Percentiles rank a stretch among this genome's conserved stretches.
These are phyloP conservation scores for Eimeria sp. DNA, from an alignment of 169 alveolate species.

Conservation along the genomic window DNA sequence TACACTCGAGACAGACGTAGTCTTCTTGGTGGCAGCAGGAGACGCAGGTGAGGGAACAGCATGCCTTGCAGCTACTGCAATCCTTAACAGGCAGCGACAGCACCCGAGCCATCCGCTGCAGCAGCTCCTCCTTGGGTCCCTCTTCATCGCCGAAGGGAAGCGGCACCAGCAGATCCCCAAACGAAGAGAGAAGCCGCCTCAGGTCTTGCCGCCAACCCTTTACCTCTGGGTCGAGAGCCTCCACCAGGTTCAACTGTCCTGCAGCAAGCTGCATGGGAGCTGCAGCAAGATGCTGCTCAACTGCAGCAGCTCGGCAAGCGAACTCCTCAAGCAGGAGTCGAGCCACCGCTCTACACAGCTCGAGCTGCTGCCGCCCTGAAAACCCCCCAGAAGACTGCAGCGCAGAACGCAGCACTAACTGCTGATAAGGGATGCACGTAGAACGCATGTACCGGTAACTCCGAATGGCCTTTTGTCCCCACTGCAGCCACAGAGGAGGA, in stretches of 20 bases:
- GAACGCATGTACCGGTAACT: conserved; percentile 88
- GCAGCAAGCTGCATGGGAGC: conserved; percentile 67
- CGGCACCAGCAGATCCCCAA: conserved; percentile 45
- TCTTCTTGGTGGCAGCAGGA: conserved; percentile 70
- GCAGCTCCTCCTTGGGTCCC: conserved; percentile 57
- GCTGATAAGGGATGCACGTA: conserved; percentile 89
- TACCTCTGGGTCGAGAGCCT: conserved; percentile 22
- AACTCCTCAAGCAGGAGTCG: conserved; percentile 49
- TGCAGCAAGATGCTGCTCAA: conserved; percentile 41
- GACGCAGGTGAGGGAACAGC: conserved; percentile 66
- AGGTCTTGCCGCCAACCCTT: conserved; percentile 30
- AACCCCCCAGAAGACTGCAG: conserved; percentile 25
- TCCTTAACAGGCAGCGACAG: conserved; percentile 77
- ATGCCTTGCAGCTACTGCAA: conserved; percentile 79
- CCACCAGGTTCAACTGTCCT: conserved; percentile 37
- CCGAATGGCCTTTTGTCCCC: conserved; percentile 89
- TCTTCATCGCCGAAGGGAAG: background rate
- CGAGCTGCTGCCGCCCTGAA: conserved; percentile 53
- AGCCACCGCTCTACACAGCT: conserved; percentile 56
- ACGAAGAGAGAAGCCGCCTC: conserved; percentile 8
- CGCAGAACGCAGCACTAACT: conserved; percentile 79
- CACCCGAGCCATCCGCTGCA: conserved; percentile 28
- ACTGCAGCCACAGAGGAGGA: conserved; percentile 93
- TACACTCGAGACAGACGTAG: conserved; percentile 57
- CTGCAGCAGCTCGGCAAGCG: conserved; percentile 45